Percentiles rank a stretch among this genome's conserved stretches.
phyloP scores from a whole-genome alignment of 1,284 basidiomycete genomes.

The Inonotus hispidus region DNA sequence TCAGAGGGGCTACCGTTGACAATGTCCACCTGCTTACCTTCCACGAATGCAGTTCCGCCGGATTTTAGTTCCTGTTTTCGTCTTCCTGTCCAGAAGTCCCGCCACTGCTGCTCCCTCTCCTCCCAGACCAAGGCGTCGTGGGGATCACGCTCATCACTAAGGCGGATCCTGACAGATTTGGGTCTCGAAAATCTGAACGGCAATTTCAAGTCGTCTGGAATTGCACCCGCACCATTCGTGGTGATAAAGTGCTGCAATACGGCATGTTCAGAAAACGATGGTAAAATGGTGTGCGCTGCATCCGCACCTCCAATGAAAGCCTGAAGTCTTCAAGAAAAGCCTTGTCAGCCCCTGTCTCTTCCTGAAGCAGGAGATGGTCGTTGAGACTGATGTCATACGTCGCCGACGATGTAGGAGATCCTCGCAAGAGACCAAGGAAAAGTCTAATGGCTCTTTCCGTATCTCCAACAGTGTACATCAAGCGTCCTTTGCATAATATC shows the following conservation, averaged over 20 bases:
- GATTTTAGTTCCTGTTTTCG: conserved; percentile 49
- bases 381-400: conserved; percentile 7
- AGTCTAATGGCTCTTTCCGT: conserved; percentile 59
- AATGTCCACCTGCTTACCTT: conserved; percentile 38
- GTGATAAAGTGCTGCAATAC: conserved; percentile 54
- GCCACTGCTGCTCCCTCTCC: conserved; percentile 59
- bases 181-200: conserved; percentile 56
- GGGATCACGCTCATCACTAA: conserved; percentile 43
- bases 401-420: conserved; percentile 21
- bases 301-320: conserved; percentile 60
- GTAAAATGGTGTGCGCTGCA: background rate
- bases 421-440: conserved; percentile 58
- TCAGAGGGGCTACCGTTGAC: conserved; percentile 24
- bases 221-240: conserved; percentile 39
- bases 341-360: conserved; percentile 41
- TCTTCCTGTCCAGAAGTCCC: conserved; percentile 48
- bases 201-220: conserved; percentile 41
- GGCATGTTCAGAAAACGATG: conserved; percentile 5
- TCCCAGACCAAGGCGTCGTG: conserved; percentile 49
- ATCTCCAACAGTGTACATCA: conserved; percentile 75
- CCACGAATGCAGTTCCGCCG: conserved; percentile 52
- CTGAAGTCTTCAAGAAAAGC: conserved; percentile 73
- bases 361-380: conserved; percentile 18
- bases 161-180: conserved; percentile 47
- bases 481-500: conserved; percentile 42